Evolutionary conservation across 139 green algal species (phyloP).

Genomic region (Micractinium sp.): DNA sequence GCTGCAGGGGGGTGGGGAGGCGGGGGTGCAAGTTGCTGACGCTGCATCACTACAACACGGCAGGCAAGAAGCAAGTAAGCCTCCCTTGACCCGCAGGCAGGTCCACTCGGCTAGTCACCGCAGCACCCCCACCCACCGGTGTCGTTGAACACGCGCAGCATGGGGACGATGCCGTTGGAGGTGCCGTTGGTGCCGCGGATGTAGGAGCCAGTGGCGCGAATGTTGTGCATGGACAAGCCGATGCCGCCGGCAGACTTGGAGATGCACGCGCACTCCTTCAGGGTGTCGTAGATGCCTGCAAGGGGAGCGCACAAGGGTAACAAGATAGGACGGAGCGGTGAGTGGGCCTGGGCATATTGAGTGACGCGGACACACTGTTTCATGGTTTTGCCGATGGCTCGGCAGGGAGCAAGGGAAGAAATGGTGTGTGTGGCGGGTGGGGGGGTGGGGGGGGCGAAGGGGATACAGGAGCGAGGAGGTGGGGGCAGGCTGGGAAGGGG

Average conservation of each 20-base stretch:
- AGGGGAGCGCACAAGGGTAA: background rate
- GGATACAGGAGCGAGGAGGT: too few relatives aligned
- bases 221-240: slow-evolving; percentile 97
- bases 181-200: slow-evolving; percentile 99
- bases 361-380: background rate
- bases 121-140: slow-evolving; percentile 58
- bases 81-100: too few relatives aligned
- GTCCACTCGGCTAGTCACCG: too few relatives aligned
- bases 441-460: too few relatives aligned
- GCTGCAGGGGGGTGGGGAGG: slow-evolving; percentile 47
- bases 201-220: slow-evolving; percentile 92
- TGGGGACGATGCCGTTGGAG: slow-evolving; percentile 98
- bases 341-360: background rate
- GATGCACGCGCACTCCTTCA: slow-evolving; percentile 99
- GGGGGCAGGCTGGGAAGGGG: too few relatives aligned
- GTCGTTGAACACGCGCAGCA: slow-evolving; percentile 99
- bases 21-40: too few relatives aligned
- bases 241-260: slow-evolving; percentile 97
- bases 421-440: too few relatives aligned
- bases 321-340: background rate
- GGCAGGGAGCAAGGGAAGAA: too few relatives aligned
- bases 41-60: too few relatives aligned
- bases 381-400: too few relatives aligned
- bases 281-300: slow-evolving; percentile 97
- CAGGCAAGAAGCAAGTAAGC: too few relatives aligned